These are phyloP conservation scores for Prunus mongolica DNA, from an alignment of 306 rosid genomes.

Conservation along the genomic window DNA sequence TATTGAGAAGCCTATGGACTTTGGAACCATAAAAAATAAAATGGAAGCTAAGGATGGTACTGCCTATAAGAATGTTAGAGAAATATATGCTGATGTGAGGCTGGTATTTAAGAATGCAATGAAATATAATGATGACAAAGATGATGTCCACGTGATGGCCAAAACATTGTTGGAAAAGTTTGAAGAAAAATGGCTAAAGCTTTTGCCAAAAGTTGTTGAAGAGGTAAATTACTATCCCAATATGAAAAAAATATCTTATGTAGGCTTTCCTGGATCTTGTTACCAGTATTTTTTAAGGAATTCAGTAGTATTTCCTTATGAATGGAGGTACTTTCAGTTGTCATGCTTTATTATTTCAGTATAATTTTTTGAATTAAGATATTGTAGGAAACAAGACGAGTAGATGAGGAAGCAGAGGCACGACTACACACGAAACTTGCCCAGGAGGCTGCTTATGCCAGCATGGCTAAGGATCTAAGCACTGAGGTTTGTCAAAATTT, in stretches of 20 bases:
- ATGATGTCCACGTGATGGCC: constrained; percentile 96
- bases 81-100: constrained; percentile 85
- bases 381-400: constrained; percentile 72
- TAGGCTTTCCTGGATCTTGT: not conserved
- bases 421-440: constrained; percentile 57
- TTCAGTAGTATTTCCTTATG: not conserved
- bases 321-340: not conserved
- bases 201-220: constrained; percentile 88
- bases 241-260: constrained; percentile 8
- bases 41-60: constrained; percentile 79
- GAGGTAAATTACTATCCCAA: constrained; percentile 49
- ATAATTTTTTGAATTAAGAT: constrained; percentile 4
- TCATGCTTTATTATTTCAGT: not conserved
- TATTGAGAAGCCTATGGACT: constrained; percentile 98
- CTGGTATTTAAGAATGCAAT: constrained; percentile 90
- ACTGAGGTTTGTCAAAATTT: constrained; percentile 55
- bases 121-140: constrained; percentile 82
- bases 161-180: constrained; percentile 75
- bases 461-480: constrained; percentile 63
- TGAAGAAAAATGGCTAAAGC: constrained; percentile 92
- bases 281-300: not conserved
- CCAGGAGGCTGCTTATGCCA: constrained; percentile 78
- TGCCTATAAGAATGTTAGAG: constrained; percentile 80
- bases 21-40: constrained; percentile 71
- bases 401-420: constrained; percentile 83